Percentiles rank a stretch among this genome's conserved stretches.
Evolutionary conservation across 805 yeast species (phyloP).

Genomic region (Candida hispaniensis): DNA sequence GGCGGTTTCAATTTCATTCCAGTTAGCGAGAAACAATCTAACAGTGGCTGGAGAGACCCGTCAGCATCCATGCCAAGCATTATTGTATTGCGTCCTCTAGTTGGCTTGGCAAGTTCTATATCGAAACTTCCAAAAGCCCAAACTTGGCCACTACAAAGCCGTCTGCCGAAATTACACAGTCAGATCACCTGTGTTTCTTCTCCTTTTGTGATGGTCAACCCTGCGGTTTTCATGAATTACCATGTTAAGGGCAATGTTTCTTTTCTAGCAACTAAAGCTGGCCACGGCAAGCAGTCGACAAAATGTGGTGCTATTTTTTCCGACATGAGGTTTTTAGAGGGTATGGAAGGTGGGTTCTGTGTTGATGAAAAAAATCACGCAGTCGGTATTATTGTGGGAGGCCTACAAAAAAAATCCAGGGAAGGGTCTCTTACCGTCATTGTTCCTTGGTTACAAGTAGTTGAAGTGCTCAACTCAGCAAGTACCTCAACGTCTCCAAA

Average conservation of each 20-base stretch:
- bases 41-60: too few relatives aligned
- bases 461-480: too few relatives aligned
- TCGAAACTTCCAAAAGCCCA: too few relatives aligned
- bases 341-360: slow-evolving; percentile 31
- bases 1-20: slow-evolving; percentile 15
- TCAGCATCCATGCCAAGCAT: too few relatives aligned
- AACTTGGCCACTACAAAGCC: too few relatives aligned
- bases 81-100: too few relatives aligned
- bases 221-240: slow-evolving; percentile 28
- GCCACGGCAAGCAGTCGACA: slow-evolving; percentile 14
- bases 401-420: slow-evolving; percentile 23
- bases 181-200: too few relatives aligned
- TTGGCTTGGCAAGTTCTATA: too few relatives aligned
- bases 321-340: slow-evolving; percentile 29
- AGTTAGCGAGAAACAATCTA: slow-evolving; percentile 4
- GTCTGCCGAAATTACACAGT: too few relatives aligned
- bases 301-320: slow-evolving; percentile 19
- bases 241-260: slow-evolving; percentile 24
- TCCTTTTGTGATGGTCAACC: slow-evolving; percentile 29
- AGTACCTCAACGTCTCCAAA: slow-evolving; percentile 1
- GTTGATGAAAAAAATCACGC: slow-evolving; percentile 13
- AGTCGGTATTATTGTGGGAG: slow-evolving; percentile 27
- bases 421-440: slow-evolving; percentile 27
- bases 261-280: slow-evolving; percentile 16
- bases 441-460: slow-evolving; percentile 26